phyloP scores from a whole-genome alignment of 2,329 filamentous ascomycete species.

The Tolypocladium capitatum region DNA sequence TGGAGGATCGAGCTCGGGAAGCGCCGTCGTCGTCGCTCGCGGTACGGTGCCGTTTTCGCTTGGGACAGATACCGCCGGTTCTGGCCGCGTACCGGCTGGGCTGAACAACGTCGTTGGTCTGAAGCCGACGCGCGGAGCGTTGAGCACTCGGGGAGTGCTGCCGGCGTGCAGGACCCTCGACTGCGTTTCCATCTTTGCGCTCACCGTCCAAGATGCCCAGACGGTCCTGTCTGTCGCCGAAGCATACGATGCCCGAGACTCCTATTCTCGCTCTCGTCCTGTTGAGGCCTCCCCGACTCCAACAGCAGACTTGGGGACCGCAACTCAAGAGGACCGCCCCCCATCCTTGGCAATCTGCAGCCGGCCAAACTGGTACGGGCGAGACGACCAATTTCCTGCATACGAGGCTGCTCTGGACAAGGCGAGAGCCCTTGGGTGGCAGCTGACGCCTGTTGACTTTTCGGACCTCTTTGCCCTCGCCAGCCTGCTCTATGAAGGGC shows the following conservation, averaged over 20 bases:
- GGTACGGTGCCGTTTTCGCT: constrained; percentile 41
- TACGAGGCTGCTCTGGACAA: constrained; percentile 26
- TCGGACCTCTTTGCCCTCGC: constrained; percentile 36
- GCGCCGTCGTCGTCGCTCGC: constrained; percentile 38
- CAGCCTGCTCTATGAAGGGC: constrained; percentile 41
- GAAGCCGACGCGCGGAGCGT: constrained; percentile 38
- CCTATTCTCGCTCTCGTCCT: constrained; percentile 32
- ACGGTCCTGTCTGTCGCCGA: constrained; percentile 34
- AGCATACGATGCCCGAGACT: constrained; percentile 33
- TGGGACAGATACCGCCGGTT: constrained; percentile 42
- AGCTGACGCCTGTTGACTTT: constrained; percentile 31
- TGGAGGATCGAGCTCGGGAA: constrained; percentile 47
- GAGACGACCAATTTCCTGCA: constrained; percentile 24
- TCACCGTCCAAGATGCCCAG: constrained; percentile 34
- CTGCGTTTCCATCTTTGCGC: constrained; percentile 40
- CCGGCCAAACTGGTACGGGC: constrained; percentile 22
- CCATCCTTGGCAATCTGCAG: constrained; percentile 26
- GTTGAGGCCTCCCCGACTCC: not conserved
- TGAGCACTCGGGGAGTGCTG: constrained; percentile 34
- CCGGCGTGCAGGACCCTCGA: constrained; percentile 45
- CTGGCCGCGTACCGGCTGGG: constrained; percentile 38
- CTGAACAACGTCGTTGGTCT: constrained; percentile 40
- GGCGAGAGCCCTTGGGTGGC: constrained; percentile 25
- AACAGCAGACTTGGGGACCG: constrained; percentile 16
- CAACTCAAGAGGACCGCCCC: constrained; percentile 6